Base-by-base conservation (phyloP, 1,284 basidiomycete species). In the Wallemia mellicola region DNA sequence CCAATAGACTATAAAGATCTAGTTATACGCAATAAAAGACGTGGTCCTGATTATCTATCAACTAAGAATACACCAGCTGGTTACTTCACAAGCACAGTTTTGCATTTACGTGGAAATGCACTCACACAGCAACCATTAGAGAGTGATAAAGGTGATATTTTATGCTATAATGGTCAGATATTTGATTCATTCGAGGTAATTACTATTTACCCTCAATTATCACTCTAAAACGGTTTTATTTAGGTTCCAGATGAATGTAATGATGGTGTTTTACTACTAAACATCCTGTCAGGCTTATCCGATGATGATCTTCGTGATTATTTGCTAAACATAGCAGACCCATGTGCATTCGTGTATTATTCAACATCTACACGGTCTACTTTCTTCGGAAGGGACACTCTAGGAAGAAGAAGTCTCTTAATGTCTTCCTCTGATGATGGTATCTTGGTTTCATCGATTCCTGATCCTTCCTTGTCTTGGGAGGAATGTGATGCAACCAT, bases 281-380 rank as follows among this genome's bases (percentile, higher is more conserved):
- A 76, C 2, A 64, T 66, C 19, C 69, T 91, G 17, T 70, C 66
- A 58, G 60, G 60, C 2, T 73, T 73, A 19, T 61, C 68, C 1
- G 74, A 73, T 58, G 70, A 62, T 57, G 63, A 74, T 19, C 67
- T 82, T 28, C 67, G 72, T 17, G 66, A 73, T 30, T 67, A 82
- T 0, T 72, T 92, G 30, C 75, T 75, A 19, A 67, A 64, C 14
- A 74, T 92, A 2, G 88, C 94, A 68, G 89, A 89, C 59, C 89
- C 89, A 80, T 54, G 22, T 17, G 24, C 17, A 14, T 32, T n/a
- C 33, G 24, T 25, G 28, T 15, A 24, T 54, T 32, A 60, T 27
- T 28, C 2, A 2, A 25, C 57, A 22, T 22, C 32, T 17, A 24
- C 57, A 19, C 32, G 32, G 19, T 48, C 38, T 17, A 48, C 38